phyloP scores from a whole-genome alignment of 768 basidiomycete genomes.

The Suillus brevipes region DNA sequence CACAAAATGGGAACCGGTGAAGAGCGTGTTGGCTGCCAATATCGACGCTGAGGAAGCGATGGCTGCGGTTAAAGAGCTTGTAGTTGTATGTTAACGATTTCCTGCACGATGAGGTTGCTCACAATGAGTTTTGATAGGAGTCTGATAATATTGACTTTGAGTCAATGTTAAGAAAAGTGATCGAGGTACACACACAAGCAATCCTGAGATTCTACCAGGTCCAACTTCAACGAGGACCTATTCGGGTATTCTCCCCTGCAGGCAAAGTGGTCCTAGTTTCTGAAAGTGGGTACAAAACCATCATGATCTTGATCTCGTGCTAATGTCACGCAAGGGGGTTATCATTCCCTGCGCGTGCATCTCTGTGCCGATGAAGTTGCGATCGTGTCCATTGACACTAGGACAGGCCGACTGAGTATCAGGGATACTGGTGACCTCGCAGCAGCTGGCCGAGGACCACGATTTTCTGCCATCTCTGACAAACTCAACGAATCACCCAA shows the following conservation, averaged over 20 bases:
- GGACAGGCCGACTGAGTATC: conserved; percentile 77
- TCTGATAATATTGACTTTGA: conserved; percentile 75
- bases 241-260: conserved; percentile 59
- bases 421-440: conserved; percentile 82
- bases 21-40: conserved; percentile 61
- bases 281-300: conserved; percentile 46
- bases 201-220: conserved; percentile 59
- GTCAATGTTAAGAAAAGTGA: conserved; percentile 58
- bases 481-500: conserved; percentile 70
- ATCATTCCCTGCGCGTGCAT: conserved; percentile 62
- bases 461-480: conserved; percentile 58
- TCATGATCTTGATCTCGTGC: not conserved
- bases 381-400: conserved; percentile 72
- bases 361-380: conserved; percentile 78
- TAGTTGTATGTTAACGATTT: conserved; percentile 51
- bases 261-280: conserved; percentile 57
- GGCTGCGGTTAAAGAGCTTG: conserved; percentile 43
- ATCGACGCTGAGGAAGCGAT: conserved; percentile 50
- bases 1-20: conserved; percentile 78
- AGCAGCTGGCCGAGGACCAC: conserved; percentile 68
- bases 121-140: conserved; percentile 41
- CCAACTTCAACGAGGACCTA: conserved; percentile 52
- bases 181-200: conserved; percentile 62
- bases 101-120: not conserved
- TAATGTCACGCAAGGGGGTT: conserved; percentile 42